Percentiles rank a stretch among this genome's conserved stretches.
Evolutionary conservation across 495 filamentous ascomycete species (phyloP).

Genomic region (Cairneyella variabilis): DNA sequence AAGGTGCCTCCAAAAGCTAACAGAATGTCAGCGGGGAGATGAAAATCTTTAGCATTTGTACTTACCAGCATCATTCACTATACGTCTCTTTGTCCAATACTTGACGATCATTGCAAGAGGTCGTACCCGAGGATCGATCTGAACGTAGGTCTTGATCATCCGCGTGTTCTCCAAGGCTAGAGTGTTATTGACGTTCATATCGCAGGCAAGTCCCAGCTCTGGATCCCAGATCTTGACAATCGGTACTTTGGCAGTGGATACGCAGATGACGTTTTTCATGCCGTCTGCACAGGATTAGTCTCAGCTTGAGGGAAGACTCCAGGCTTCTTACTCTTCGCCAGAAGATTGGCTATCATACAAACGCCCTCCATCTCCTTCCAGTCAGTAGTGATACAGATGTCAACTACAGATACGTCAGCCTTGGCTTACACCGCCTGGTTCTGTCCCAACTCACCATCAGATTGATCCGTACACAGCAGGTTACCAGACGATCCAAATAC

Average conservation of each 20-base stretch:
- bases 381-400: slow-evolving; percentile 93
- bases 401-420: slow-evolving; percentile 70
- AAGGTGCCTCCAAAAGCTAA: slow-evolving; percentile 87
- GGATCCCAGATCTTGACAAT: slow-evolving; percentile 99
- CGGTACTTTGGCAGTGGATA: slow-evolving; percentile 90
- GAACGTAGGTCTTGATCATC: slow-evolving; percentile 97
- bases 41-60: slow-evolving; percentile 10
- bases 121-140: slow-evolving; percentile 86
- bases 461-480: slow-evolving; percentile 90
- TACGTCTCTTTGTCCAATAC: slow-evolving; percentile 88
- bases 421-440: too few relatives aligned
- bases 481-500: slow-evolving; percentile 98
- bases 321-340: slow-evolving; percentile 69
- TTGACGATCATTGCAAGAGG: slow-evolving; percentile 95
- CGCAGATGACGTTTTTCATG: slow-evolving; percentile 93
- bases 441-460: slow-evolving; percentile 76
- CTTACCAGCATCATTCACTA: slow-evolving; percentile 93
- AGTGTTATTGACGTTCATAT: slow-evolving; percentile 99
- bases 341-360: slow-evolving; percentile 78
- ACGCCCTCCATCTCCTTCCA: slow-evolving; percentile 82
- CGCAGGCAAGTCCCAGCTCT: slow-evolving; percentile 82
- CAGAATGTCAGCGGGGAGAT: neutral
- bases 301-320: neutral
- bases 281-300: slow-evolving; percentile 58
- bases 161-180: slow-evolving; percentile 91